These are phyloP conservation scores for Fusarium ambrosium DNA, from an alignment of 2,329 filamentous ascomycete species.

Conservation along the genomic window DNA sequence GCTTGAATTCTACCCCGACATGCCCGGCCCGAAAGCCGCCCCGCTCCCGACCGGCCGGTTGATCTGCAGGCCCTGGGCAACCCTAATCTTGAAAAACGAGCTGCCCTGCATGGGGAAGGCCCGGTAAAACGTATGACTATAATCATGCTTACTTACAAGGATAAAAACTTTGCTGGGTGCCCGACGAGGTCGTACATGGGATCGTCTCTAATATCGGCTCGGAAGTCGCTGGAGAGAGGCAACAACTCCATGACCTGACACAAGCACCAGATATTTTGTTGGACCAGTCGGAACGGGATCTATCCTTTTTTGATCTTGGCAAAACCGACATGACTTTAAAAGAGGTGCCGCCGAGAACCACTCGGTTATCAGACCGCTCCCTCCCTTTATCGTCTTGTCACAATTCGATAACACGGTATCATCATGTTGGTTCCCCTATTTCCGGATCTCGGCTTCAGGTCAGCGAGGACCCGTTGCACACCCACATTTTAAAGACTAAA, in stretches of 20 bases:
- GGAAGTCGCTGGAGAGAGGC: neutral
- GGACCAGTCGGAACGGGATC: neutral
- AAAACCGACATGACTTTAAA: neutral
- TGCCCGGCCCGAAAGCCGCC: conserved; percentile 39
- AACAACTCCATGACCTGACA: neutral
- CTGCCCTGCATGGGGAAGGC: neutral
- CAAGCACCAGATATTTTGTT: neutral
- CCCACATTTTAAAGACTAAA: neutral
- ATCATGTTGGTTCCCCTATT: neutral
- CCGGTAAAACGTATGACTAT: conserved; percentile 2
- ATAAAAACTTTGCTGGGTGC: conserved; percentile 4
- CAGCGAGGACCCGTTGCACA: neutral
- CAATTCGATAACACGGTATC: neutral
- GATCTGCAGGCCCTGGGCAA: conserved; percentile 6
- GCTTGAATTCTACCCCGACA: conserved; percentile 15
- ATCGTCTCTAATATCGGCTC: neutral
- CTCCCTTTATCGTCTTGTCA: neutral
- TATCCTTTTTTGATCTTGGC: neutral
- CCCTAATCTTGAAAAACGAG: conserved; percentile 6
- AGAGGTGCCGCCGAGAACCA: neutral
- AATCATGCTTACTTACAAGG: conserved; percentile 10
- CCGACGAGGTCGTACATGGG: neutral
- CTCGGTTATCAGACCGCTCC: neutral
- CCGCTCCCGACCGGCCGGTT: conserved; percentile 22
- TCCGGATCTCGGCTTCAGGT: neutral